A percentile compares a stretch with the other conserved stretches of the same genome.
These are phyloP conservation scores for Tricholoma saponaceum DNA, from an alignment of 768 basidiomycete genomes.

Conservation along the genomic window DNA sequence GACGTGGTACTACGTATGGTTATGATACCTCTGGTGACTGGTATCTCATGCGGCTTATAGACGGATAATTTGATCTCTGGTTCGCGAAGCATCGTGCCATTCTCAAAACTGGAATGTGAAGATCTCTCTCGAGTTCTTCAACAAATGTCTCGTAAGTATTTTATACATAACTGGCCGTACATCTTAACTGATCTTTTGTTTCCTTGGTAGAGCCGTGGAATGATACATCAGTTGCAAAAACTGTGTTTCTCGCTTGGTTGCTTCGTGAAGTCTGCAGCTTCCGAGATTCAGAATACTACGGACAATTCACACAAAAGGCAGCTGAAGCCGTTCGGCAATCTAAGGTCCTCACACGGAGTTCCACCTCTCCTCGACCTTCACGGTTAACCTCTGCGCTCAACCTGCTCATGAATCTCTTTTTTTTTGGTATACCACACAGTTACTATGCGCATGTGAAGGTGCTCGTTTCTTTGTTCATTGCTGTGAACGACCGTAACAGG, in stretches of 20 bases:
- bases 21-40: background rate
- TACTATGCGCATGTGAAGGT: conserved; percentile 47
- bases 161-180: too few relatives aligned
- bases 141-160: conserved; percentile 28
- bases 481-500: background rate
- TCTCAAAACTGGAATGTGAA: conserved; percentile 51
- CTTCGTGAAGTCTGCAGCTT: conserved; percentile 49
- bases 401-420: conserved; percentile 37
- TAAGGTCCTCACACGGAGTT: conserved; percentile 12
- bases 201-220: conserved; percentile 25
- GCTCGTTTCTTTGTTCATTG: background rate
- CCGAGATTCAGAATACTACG: conserved; percentile 42
- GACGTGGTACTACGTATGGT: conserved; percentile 43
- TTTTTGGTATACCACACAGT: conserved; percentile 50
- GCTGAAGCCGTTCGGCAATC: conserved; percentile 17
- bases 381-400: conserved; percentile 25
- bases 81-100: conserved; percentile 40
- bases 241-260: conserved; percentile 46
- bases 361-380: conserved; percentile 14
- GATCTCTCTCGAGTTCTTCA: conserved; percentile 39
- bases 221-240: conserved; percentile 34
- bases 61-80: conserved; percentile 48
- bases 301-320: conserved; percentile 34
- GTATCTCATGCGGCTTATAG: conserved; percentile 12
- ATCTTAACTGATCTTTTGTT: background rate